A percentile compares a stretch with the other conserved stretches of the same genome.
Evolutionary conservation across 2,329 filamentous ascomycete species (phyloP).

Genomic region (Endoconidiophora polonica): DNA sequence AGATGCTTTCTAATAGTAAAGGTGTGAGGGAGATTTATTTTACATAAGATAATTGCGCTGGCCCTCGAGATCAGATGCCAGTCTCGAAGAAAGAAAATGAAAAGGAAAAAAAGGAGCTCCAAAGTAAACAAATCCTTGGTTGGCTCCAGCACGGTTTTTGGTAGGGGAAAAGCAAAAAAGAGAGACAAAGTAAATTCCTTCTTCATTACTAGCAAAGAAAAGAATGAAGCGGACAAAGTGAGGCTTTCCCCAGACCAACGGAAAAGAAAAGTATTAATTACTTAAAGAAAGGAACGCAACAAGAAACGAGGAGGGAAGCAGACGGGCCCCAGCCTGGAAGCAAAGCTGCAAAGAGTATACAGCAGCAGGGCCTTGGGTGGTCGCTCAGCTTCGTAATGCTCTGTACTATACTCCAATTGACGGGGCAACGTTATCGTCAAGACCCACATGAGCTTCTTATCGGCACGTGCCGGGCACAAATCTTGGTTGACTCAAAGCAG

Average conservation of each 20-base stretch:
- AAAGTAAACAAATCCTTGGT: conserved; percentile 1
- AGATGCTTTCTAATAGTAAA: background rate
- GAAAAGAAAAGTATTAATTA: background rate
- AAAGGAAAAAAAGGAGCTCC: background rate
- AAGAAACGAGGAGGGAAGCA: conserved; percentile 2
- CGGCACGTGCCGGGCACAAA: background rate
- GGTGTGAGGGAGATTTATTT: background rate
- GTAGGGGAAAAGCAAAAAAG: background rate
- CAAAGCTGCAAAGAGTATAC: background rate
- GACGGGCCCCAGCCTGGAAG: background rate
- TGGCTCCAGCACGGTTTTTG: too few species aligned
- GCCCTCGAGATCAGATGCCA: too few species aligned
- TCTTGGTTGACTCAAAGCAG: too few species aligned
- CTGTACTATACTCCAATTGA: conserved; percentile 5
- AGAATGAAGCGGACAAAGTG: too few species aligned
- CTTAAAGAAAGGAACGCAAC: background rate
- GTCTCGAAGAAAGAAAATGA: background rate
- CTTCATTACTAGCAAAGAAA: too few species aligned
- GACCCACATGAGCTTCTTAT: conserved; percentile 3
- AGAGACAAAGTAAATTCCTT: background rate
- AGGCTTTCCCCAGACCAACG: too few species aligned
- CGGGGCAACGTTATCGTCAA: conserved; percentile 4
- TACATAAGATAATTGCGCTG: background rate
- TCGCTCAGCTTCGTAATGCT: background rate
- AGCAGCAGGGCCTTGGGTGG: conserved; percentile 5